Evolutionary conservation across 129 eudicot species (phyloP), one percentile per base, ranked within the genome.

Genomic region (Flaveria bidentis): DNA sequence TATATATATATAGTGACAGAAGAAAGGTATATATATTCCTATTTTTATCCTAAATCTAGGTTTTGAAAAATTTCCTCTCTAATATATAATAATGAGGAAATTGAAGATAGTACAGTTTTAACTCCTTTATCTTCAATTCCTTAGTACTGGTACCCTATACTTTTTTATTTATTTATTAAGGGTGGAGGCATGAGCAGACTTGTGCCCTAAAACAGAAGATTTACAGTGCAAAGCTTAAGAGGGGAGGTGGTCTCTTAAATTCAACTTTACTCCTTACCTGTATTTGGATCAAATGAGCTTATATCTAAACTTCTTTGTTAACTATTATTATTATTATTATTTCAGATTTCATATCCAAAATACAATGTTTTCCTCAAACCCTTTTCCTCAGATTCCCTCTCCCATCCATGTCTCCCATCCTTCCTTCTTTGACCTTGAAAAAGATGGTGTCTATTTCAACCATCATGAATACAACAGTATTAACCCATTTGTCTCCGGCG

Each of bases 181-280:
- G 3, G 42, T 13, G 42, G 41, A 36, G 47, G 69, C 3, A 60
- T 44, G 45, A 58, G 46, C 41, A 47, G 71, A 63, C 39, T 74
- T 74, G 78, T 74, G 78, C 78, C 78, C 78, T 74, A 62, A 63
- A 75, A 75, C 7, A 33, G 62, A 63, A 63, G 79, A 75, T 75
- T 57, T 45, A 62, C 79, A 61, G 72, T 64, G 36, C 49, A 75
- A 75, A 61, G 79, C 61, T 58, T 42, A 14, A 28, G 25, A 58
- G 22, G 33, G 28, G 41, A 57, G 42, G 68, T 8, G 33, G 60
- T 47, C 58, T 25, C 78, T 58, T 73, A 23, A 74, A 61, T 75
- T 64, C 71, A 75, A 9, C 60, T 20, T 45, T 18, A 49, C 71
- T 10, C 18, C 71, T 22, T n/a, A 26, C 17, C 69, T 60, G 26